Conservation (phyloP, 768 basidiomycete genomes). For the Trametes sanguinea region DNA sequence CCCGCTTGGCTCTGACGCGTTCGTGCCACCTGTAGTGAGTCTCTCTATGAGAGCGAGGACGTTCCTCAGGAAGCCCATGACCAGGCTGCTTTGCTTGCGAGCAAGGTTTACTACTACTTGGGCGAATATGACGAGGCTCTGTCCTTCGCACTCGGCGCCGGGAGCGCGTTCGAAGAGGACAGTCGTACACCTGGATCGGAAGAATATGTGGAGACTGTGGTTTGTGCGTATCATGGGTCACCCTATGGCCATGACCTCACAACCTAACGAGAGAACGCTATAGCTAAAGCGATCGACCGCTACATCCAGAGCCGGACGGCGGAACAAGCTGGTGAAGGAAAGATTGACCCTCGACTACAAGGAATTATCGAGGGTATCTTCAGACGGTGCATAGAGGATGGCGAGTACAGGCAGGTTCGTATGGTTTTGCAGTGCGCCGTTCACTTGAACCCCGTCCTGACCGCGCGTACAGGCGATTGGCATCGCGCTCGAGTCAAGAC, state of each 20-base stretch:
- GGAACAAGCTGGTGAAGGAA: slow-evolving; percentile 53
- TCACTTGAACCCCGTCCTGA: slow-evolving; percentile 2
- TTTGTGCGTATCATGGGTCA: slow-evolving; percentile 61
- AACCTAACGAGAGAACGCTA: neutral
- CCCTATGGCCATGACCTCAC: too few relatives aligned
- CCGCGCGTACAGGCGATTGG: slow-evolving; percentile 74
- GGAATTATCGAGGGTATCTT: slow-evolving; percentile 90
- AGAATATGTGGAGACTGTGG: slow-evolving; percentile 93
- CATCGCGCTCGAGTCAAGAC: slow-evolving; percentile 88
- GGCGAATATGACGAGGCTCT: slow-evolving; percentile 95
- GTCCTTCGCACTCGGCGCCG: slow-evolving; percentile 91
- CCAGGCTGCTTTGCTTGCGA: slow-evolving; percentile 88
- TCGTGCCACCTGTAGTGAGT: slow-evolving; percentile 60
- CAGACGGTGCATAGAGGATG: slow-evolving; percentile 78
- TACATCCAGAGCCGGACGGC: slow-evolving; percentile 75
- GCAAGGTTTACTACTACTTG: slow-evolving; percentile 97
- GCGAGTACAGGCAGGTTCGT: slow-evolving; percentile 86
- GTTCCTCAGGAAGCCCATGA: slow-evolving; percentile 74
- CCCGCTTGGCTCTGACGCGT: slow-evolving; percentile 8
- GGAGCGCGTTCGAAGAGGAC: slow-evolving; percentile 80
- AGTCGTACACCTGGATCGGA: slow-evolving; percentile 60
- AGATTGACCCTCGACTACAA: slow-evolving; percentile 80
- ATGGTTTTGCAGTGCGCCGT: neutral
- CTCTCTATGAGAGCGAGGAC: slow-evolving; percentile 81
- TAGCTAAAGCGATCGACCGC: slow-evolving; percentile 95